Evolutionary conservation across 2,329 filamentous ascomycete genomes (phyloP).

Genomic region (Stemphylium beticola): DNA sequence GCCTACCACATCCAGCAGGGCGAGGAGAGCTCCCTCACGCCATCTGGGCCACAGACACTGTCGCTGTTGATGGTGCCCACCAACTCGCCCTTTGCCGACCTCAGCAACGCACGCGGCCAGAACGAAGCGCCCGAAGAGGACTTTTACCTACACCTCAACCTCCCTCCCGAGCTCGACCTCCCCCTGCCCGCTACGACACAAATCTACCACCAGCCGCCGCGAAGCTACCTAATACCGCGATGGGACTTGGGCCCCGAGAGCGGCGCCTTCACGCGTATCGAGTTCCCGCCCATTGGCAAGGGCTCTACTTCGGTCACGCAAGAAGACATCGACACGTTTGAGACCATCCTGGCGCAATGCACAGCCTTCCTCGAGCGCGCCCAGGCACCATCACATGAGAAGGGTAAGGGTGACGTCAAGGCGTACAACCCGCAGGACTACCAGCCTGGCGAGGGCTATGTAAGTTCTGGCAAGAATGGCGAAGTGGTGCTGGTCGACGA

Average conservation of each 20-base stretch:
- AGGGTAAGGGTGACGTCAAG: conserved; percentile 41
- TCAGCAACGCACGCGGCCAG: conserved; percentile 63
- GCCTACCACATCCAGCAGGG: conserved; percentile 93
- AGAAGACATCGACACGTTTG: conserved; percentile 94
- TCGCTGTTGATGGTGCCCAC: conserved; percentile 97
- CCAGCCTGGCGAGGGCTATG: conserved; percentile 79
- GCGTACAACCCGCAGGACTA: conserved; percentile 83
- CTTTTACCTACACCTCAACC: conserved; percentile 94
- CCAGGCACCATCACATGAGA: conserved; percentile 60
- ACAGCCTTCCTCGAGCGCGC: conserved; percentile 92
- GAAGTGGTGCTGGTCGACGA: conserved; percentile 94
- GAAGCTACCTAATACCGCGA: conserved; percentile 90
- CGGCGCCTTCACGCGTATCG: conserved; percentile 89
- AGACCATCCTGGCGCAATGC: conserved; percentile 97
- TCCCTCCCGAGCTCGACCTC: conserved; percentile 92
- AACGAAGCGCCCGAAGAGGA: conserved; percentile 69
- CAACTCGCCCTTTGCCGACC: conserved; percentile 69
- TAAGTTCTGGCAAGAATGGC: conserved; percentile 59
- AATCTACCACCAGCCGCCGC: conserved; percentile 93
- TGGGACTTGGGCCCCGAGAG: conserved; percentile 91
- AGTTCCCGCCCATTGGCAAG: conserved; percentile 78
- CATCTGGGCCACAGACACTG: conserved; percentile 85
- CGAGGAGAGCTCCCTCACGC: conserved; percentile 80
- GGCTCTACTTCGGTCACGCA: conserved; percentile 71
- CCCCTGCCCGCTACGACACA: conserved; percentile 94